Evolutionary conservation across 2,329 filamentous ascomycete species (phyloP), one percentile per base, ranked within the genome.

Genomic region (Botrytis paeoniae): DNA sequence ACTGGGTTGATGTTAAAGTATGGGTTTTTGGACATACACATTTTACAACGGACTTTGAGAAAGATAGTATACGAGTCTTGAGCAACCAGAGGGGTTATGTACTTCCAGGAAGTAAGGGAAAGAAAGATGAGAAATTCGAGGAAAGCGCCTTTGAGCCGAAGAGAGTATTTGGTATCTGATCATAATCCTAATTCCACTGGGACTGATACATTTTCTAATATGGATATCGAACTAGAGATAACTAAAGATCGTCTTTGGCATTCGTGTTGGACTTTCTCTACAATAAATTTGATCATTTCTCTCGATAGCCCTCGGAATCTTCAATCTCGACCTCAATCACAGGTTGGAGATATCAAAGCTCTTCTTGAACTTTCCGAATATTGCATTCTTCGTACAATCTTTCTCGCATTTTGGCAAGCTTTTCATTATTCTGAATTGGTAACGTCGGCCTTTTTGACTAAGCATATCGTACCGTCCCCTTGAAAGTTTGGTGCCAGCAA

Each of bases 11-110:
- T 1, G 81, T 84, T 0, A 81, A 82, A 64, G 72, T 76, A 32
- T 86, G 84, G 85, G 77, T 85, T 0, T 85, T 83, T 76, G 85
- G 85, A 0, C 81, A 85, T 65, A 86, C 85, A 1, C 84, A 85
- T 70, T 81, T 82, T 54, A 82, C 81, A 7, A 83, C 81, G 6
- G 80, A 85, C 32, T 84, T 84, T 65, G 81, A 78, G 64, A 78
- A 80, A 61, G 77, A 78, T 20, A 71, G 73, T 64, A 75, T 77
- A 18, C 80, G 75, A 48, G 77, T 85, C 37, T 74, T 85, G 62
- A 83, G 81, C 71, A 86, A 86, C 71, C 85, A 85, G 76, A 78
- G 84, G 45, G 84, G 84, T 2, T 82, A 84, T 76, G 80, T 81
- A 37, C 61, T 82, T 54, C 79, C 78, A n/a, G 72, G 70, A n/a